Base-by-base conservation (phyloP, 2,329 filamentous ascomycete genomes). In the Tympanopsis confertula region DNA sequence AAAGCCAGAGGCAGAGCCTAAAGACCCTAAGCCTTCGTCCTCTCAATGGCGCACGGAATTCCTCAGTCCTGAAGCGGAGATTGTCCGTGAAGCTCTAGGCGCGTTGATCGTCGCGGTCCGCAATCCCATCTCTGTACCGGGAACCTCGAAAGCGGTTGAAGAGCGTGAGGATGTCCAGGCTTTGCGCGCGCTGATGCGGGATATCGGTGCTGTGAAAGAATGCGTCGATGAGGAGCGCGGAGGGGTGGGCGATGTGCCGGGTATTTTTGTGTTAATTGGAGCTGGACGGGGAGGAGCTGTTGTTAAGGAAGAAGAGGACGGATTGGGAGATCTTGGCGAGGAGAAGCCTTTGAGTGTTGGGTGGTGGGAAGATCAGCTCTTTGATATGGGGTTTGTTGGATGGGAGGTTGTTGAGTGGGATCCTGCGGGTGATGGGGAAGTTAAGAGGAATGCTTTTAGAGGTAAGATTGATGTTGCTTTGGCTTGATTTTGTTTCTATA, bases 341-440 rank as follows among this genome's bases (percentile, higher is more conserved):
- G 33, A 33, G 13, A 19, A 38, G 13, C 30, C 30, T 7, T 33
- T 33, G 7, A 12, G 10, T 33, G 14, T 33, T 33, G 26, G 12
- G 12, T 62, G 59, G 55, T 60, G 62, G 55, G 63, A 65, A 37
- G 62, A 65, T 33, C 46, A 52, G 38, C 46, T 63, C 20, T 52
- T 51, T 42, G 59, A 61, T 41, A 49, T 56, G 43, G 61, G 56
- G 12, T 46, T 62, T 41, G 47, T 64, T 42, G 62, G 59, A 5
- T 56, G 61, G 47, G 63, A 66, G 41, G 53, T 65, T 43, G 48
- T 65, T 4, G 44, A 48, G 33, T 66, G 63, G 62, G 52, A 61
- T 49, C 50, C 52, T 13, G 45, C 40, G 19, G 33, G 5, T 14
- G 10, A 10, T 10, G 30, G 17, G 10, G 15, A 7, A 18, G 30